A percentile compares a stretch with the other conserved stretches of the same genome.
Evolutionary conservation across 1,284 basidiomycete genomes (phyloP).

Genomic region (Sanghuangporus weigelae): DNA sequence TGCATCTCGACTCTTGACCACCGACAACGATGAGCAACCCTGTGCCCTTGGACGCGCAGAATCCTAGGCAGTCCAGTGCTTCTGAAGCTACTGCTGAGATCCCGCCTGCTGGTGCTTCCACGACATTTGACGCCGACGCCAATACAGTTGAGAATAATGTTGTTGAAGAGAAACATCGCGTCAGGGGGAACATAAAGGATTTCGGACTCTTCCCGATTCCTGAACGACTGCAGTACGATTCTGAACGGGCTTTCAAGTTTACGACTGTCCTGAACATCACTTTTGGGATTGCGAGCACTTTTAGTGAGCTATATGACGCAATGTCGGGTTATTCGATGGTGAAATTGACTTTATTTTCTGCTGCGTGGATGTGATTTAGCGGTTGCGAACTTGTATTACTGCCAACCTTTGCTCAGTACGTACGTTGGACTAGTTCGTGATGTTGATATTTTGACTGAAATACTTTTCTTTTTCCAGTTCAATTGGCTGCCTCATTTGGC

Average conservation of each 20-base stretch:
- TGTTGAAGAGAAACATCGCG: neutral
- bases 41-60: conserved; percentile 1
- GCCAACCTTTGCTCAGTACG: conserved; percentile 34
- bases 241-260: conserved; percentile 25
- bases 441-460: neutral
- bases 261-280: conserved; percentile 30
- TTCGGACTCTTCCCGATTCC: conserved; percentile 35
- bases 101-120: neutral
- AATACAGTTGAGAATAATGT: neutral
- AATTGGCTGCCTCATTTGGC: conserved; percentile 22
- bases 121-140: neutral
- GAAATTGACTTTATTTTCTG: too few relatives aligned
- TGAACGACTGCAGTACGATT: conserved; percentile 28
- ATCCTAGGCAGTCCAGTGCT: conserved; percentile 2
- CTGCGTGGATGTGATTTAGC: neutral
- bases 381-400: conserved; percentile 35
- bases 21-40: conserved; percentile 4
- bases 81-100: neutral
- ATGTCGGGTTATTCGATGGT: neutral
- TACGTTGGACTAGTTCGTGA: conserved; percentile 3
- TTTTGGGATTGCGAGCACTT: conserved; percentile 33
- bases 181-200: conserved; percentile 17
- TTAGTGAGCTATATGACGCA: conserved; percentile 18
- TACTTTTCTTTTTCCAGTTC: conserved; percentile 17
- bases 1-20: neutral